Conservation (phyloP, 1,284 basidiomycete genomes). For the Agaricales sp. region DNA sequence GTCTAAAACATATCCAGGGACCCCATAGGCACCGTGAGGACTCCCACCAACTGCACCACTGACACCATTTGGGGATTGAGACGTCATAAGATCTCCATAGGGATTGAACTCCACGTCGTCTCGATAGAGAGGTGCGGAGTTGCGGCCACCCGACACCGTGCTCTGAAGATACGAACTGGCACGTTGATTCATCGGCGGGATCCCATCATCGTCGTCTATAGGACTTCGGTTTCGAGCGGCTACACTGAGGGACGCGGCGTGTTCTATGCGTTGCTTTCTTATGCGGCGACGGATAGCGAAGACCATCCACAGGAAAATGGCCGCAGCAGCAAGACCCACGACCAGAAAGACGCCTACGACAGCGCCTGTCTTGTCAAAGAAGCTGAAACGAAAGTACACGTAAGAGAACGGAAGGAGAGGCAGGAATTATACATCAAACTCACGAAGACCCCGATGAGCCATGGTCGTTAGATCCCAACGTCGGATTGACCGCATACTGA, state of each 20-base stretch:
- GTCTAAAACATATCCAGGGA: slow-evolving; percentile 23
- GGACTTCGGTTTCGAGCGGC: slow-evolving; percentile 53
- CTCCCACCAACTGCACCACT: slow-evolving; percentile 29
- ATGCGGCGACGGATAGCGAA: slow-evolving; percentile 60
- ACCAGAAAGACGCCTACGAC: slow-evolving; percentile 71
- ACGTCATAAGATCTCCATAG: slow-evolving; percentile 33
- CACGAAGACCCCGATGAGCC: no score
- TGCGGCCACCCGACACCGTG: slow-evolving; percentile 19
- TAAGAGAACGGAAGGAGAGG: slow-evolving; percentile 3
- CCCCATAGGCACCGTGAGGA: slow-evolving; percentile 16
- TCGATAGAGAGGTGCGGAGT: slow-evolving; percentile 22
- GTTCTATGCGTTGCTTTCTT: slow-evolving; percentile 45
- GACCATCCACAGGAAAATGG: slow-evolving; percentile 59
- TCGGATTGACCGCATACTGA: background rate
- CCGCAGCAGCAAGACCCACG: slow-evolving; percentile 60
- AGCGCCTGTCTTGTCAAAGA: slow-evolving; percentile 66
- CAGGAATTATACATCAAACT: slow-evolving; percentile 4
- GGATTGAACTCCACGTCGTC: slow-evolving; percentile 37
- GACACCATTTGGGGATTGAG: slow-evolving; percentile 27
- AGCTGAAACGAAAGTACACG: slow-evolving; percentile 32
- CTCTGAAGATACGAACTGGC: slow-evolving; percentile 11
- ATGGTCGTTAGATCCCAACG: background rate
- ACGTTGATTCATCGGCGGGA: slow-evolving; percentile 22
- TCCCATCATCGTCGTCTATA: slow-evolving; percentile 36
- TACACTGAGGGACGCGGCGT: slow-evolving; percentile 60